Evolutionary conservation across 1,284 basidiomycete genomes (phyloP).

Genomic region (Puccinia polysora): DNA sequence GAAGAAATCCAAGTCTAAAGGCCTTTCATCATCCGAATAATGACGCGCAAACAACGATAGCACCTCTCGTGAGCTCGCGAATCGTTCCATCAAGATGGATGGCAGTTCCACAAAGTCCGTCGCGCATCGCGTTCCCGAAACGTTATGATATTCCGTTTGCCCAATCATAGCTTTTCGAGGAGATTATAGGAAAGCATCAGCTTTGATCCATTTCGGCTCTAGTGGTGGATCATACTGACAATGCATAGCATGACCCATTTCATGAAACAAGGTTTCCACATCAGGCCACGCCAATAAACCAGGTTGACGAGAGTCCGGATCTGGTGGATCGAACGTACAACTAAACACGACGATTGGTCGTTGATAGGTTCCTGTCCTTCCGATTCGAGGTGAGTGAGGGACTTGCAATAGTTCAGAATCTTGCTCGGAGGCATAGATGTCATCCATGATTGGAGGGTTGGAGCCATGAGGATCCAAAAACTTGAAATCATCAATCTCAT

Average conservation of each 20-base stretch:
- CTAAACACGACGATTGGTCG: slow-evolving; percentile 51
- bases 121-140: slow-evolving; percentile 52
- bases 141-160: slow-evolving; percentile 53
- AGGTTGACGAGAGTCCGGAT: slow-evolving; percentile 39
- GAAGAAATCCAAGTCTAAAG: too few species aligned
- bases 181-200: too few species aligned
- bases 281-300: slow-evolving; percentile 52
- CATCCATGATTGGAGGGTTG: not conserved
- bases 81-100: slow-evolving; percentile 54
- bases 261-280: slow-evolving; percentile 53
- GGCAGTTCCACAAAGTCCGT: slow-evolving; percentile 54
- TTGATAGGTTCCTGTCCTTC: slow-evolving; percentile 46
- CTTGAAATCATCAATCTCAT: slow-evolving; percentile 48
- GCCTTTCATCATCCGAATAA: slow-evolving; percentile 48
- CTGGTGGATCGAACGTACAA: slow-evolving; percentile 51
- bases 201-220: too few species aligned
- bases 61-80: slow-evolving; percentile 49
- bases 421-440: not conserved
- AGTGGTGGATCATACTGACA: too few species aligned
- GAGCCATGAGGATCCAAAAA: slow-evolving; percentile 46
- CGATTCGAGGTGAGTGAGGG: slow-evolving; percentile 44
- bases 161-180: slow-evolving; percentile 52
- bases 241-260: slow-evolving; percentile 54
- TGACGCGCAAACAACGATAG: slow-evolving; percentile 49
- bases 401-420: slow-evolving; percentile 47